A percentile compares a stretch with the other conserved stretches of the same genome.
These are phyloP conservation scores for Passiflora organensis DNA, from an alignment of 345 rosid species.

Conservation along the genomic window DNA sequence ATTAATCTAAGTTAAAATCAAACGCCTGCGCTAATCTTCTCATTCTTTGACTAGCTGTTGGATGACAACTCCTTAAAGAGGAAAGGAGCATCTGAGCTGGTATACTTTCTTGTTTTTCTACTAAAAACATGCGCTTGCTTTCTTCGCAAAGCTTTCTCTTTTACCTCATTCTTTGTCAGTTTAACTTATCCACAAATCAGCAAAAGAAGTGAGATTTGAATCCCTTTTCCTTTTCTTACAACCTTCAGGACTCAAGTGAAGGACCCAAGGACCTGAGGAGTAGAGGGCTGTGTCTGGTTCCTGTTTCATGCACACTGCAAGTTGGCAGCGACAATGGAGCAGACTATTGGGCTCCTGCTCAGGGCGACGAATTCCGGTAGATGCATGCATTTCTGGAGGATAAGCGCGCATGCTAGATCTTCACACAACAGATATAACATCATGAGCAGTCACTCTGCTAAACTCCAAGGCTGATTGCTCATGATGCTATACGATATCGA, in stretches of 20 bases:
- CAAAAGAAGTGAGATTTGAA: background rate
- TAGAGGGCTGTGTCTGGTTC: conserved; percentile 29
- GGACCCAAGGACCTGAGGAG: conserved; percentile 20
- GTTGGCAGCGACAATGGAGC: conserved; percentile 29
- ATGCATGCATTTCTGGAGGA: background rate
- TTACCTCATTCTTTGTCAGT: background rate
- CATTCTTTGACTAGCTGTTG: conserved; percentile 46
- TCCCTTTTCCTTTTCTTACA: background rate
- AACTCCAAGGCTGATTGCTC: conserved; percentile 97
- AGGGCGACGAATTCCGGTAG: conserved; percentile 20
- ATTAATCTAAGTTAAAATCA: no score
- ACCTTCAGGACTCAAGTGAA: conserved; percentile 7
- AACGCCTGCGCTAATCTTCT: no score
- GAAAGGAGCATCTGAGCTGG: conserved; percentile 45
- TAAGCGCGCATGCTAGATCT: background rate
- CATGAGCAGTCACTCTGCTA: conserved; percentile 96
- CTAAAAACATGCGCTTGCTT: background rate
- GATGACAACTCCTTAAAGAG: conserved; percentile 60
- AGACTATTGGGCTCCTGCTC: conserved; percentile 26
- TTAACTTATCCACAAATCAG: background rate
- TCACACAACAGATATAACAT: conserved; percentile 57
- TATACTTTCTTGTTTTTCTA: conserved; percentile 6
- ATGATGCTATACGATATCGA: conserved; percentile 81
- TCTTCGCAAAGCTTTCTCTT: background rate
- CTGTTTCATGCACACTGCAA: conserved; percentile 20